A percentile compares a stretch with the other conserved stretches of the same genome.
These are phyloP conservation scores for Brettanomyces bruxellensis DNA, from an alignment of 805 yeast genomes.

Conservation along the genomic window DNA sequence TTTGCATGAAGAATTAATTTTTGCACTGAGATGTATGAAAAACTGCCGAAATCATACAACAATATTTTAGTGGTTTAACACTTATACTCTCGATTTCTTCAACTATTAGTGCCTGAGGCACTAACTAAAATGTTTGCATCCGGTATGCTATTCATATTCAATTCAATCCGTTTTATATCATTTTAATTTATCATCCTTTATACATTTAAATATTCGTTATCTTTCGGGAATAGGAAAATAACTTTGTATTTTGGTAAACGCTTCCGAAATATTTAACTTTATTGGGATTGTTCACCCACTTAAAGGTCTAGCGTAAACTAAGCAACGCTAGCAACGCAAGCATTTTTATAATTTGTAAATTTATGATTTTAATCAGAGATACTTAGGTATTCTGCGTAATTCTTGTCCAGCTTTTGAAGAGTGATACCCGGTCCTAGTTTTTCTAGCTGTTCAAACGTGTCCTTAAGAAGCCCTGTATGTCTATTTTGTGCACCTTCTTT, in stretches of 20 bases:
- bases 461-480: conserved; percentile 7
- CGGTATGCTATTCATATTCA: neutral
- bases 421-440: conserved; percentile 3
- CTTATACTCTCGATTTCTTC: too few species aligned
- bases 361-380: too few species aligned
- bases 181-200: neutral
- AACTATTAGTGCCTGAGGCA: neutral
- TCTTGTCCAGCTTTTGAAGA: conserved; percentile 3
- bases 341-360: too few species aligned
- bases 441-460: conserved; percentile 5
- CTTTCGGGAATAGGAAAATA: too few species aligned
- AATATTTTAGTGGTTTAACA: neutral
- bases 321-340: too few species aligned
- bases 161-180: neutral
- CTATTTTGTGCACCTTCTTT: neutral
- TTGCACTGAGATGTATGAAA: conserved; percentile 21
- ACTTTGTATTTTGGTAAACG: too few species aligned
- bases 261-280: too few species aligned
- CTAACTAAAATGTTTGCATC: neutral
- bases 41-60: conserved; percentile 13
- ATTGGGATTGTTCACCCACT: too few species aligned
- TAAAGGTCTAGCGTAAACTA: too few species aligned
- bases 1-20: conserved; percentile 14
- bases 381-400: conserved; percentile 6
- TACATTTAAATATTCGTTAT: neutral